These are phyloP conservation scores for Biscogniauxia marginata DNA, from an alignment of 2,329 filamentous ascomycete species.

Conservation along the genomic window DNA sequence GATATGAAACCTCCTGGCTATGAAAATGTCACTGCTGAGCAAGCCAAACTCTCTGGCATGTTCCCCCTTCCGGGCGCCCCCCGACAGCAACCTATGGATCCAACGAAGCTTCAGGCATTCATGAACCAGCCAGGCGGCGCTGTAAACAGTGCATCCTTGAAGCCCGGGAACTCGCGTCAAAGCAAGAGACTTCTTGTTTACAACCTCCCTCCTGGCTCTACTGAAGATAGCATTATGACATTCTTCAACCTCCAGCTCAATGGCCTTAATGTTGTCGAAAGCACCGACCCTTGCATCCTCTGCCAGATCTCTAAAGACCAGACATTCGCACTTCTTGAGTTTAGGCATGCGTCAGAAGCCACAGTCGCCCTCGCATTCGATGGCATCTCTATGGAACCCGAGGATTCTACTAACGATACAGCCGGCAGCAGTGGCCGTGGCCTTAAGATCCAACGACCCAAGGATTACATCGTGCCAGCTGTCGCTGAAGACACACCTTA, in stretches of 20 bases:
- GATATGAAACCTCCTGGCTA: constrained; percentile 99
- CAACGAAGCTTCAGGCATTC: constrained; percentile 88
- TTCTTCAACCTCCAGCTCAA: constrained; percentile 98
- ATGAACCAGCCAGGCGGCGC: constrained; percentile 83
- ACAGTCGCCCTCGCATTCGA: constrained; percentile 90
- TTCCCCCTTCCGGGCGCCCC: constrained; percentile 96
- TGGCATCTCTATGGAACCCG: constrained; percentile 81
- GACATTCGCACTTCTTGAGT: constrained; percentile 84
- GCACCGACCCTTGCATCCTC: constrained; percentile 78
- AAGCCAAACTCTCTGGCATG: constrained; percentile 98
- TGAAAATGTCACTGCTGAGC: constrained; percentile 96
- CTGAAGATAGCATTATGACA: constrained; percentile 70
- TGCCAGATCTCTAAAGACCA: constrained; percentile 79
- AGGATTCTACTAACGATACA: constrained; percentile 55
- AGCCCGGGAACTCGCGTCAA: constrained; percentile 90
- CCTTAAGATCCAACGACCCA: constrained; percentile 79
- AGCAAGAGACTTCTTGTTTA: constrained; percentile 87
- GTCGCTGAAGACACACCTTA: constrained; percentile 70
- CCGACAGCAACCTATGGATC: constrained; percentile 92
- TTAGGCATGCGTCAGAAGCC: constrained; percentile 81
- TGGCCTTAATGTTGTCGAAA: constrained; percentile 87
- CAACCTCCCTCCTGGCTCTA: constrained; percentile 72
- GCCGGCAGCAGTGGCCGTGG: constrained; percentile 51
- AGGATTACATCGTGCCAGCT: constrained; percentile 94
- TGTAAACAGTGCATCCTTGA: constrained; percentile 73